Conservation (phyloP, 805 yeast species). For the Suhomyces canberraensis region DNA sequence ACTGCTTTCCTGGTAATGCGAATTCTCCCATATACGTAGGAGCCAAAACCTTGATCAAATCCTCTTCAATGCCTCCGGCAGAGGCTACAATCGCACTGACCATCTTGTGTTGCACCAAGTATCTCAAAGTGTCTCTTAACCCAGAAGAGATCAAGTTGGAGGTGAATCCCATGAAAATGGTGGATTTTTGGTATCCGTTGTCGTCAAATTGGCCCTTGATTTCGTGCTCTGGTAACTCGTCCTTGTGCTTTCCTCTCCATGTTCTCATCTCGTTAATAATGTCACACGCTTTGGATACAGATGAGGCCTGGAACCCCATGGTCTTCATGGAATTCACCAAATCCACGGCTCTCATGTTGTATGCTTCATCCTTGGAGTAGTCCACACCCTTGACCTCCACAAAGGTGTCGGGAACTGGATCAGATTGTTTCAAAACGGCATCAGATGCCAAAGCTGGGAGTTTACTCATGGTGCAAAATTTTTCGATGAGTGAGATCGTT, state of each 20-base stretch:
- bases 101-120: conserved; percentile 87
- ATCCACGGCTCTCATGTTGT: conserved; percentile 75
- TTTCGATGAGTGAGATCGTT: conserved; percentile 1
- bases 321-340: conserved; percentile 78
- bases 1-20: conserved; percentile 68
- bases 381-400: conserved; percentile 85
- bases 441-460: conserved; percentile 77
- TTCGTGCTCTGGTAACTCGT: conserved; percentile 64
- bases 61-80: conserved; percentile 99
- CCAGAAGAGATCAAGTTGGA: conserved; percentile 96
- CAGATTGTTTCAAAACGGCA: conserved; percentile 86
- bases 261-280: conserved; percentile 87
- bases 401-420: conserved; percentile 78
- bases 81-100: conserved; percentile 94
- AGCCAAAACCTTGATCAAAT: conserved; percentile 91
- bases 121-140: conserved; percentile 83
- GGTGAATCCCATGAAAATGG: conserved; percentile 94
- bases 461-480: conserved; percentile 12
- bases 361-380: conserved; percentile 73
- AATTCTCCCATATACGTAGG: conserved; percentile 96
- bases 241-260: conserved; percentile 85
- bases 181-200: conserved; percentile 74
- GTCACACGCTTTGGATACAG: conserved; percentile 84
- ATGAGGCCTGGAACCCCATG: conserved; percentile 97
- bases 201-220: conserved; percentile 73